A percentile compares a stretch with the other conserved stretches of the same genome.
These are phyloP conservation scores for Saposhnikovia divaricata DNA, from an alignment of 129 eudicot species.

Conservation along the genomic window DNA sequence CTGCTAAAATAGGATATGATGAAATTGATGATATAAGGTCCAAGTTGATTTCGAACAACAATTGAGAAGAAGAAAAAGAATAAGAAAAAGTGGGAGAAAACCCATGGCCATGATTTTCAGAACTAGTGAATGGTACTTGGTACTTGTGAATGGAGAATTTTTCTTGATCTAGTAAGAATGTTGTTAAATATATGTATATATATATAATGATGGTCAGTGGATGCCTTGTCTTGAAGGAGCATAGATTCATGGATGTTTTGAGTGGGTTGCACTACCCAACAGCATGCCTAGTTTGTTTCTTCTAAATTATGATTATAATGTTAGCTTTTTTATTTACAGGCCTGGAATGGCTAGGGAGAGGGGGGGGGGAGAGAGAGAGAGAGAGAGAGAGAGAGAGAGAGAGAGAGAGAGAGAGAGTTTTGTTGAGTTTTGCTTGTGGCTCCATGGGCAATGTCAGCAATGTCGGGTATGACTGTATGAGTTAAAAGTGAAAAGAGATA, in stretches of 20 bases:
- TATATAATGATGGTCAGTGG: conserved; percentile 20
- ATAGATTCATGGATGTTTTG: conserved; percentile 32
- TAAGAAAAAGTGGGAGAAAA: conserved; percentile 9
- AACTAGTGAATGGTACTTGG: conserved; percentile 3
- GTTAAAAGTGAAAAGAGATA: conserved; percentile 39
- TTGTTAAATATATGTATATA: neutral
- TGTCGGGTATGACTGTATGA: conserved; percentile 35
- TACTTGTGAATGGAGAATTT: conserved; percentile 9
- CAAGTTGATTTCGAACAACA: no score
- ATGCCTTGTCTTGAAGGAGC: conserved; percentile 18
- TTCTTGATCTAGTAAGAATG: conserved; percentile 7
- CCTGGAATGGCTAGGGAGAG: conserved; percentile 31
- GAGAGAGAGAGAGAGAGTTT: conserved; percentile 19
- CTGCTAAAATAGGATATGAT: no score
- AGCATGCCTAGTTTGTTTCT: conserved; percentile 52
- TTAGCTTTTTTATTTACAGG: conserved; percentile 35
- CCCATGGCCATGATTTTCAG: conserved; percentile 25
- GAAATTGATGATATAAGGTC: no score
- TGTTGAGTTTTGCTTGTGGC: neutral
- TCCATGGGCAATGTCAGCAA: conserved; percentile 26
- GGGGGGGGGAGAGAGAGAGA: neutral
- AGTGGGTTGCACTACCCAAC: conserved; percentile 43
- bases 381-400: conserved; percentile 18
- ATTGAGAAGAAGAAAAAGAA: conserved; percentile 14
- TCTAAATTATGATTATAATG: conserved; percentile 33